Evolutionary conservation across 2,329 filamentous ascomycete genomes (phyloP).

Genomic region (Chrysosporium keratinophilum): DNA sequence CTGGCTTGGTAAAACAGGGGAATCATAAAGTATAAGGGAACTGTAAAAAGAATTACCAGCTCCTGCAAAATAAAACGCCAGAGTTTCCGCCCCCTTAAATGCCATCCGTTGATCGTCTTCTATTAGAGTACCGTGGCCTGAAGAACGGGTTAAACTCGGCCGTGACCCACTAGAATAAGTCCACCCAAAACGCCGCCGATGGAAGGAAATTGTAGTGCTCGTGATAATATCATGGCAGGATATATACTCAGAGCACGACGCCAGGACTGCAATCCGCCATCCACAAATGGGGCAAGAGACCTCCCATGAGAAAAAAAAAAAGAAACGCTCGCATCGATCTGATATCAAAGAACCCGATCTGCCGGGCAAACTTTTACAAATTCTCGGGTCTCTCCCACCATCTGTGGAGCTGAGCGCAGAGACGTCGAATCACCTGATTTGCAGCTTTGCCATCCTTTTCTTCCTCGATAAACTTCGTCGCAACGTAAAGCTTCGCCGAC

Average conservation of each 20-base stretch:
- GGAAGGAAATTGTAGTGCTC: no score
- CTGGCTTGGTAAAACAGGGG: not conserved
- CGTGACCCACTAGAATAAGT: not conserved
- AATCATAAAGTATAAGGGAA: not conserved
- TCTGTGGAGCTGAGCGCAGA: slow-evolving; percentile 56
- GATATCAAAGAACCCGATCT: no score
- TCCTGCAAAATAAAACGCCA: not conserved
- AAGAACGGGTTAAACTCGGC: not conserved
- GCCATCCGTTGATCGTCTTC: not conserved
- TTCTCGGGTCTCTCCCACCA: slow-evolving; percentile 36
- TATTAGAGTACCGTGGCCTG: not conserved
- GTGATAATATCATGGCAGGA: no score
- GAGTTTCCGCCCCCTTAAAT: not conserved
- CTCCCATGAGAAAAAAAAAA: no score
- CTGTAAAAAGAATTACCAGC: not conserved
- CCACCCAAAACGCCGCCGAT: no score
- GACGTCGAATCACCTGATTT: slow-evolving; percentile 60
- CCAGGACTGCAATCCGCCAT: no score
- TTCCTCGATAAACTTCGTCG: slow-evolving; percentile 58
- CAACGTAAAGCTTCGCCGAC: slow-evolving; percentile 56
- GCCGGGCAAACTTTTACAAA: no score
- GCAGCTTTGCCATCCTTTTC: slow-evolving; percentile 59
- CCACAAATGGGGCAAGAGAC: no score
- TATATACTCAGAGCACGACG: no score
- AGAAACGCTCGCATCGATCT: not conserved